These are phyloP conservation scores for Cokeromyces recurvatus DNA, from an alignment of 371 early-diverging fungal genomes.

Conservation along the genomic window DNA sequence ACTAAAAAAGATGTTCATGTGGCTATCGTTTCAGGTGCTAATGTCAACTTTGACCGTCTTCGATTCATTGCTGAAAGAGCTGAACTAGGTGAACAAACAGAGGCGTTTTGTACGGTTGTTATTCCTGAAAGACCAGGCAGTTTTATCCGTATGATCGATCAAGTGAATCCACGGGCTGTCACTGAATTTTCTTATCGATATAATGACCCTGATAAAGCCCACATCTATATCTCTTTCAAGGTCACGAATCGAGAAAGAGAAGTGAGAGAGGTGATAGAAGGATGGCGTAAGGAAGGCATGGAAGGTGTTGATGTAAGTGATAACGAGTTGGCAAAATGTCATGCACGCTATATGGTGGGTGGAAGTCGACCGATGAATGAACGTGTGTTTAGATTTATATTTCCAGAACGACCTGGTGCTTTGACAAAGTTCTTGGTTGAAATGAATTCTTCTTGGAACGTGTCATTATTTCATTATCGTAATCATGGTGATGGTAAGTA, in stretches of 20 bases:
- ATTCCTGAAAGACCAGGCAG: constrained; percentile 90
- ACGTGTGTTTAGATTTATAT: constrained; percentile 87
- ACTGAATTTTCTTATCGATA: constrained; percentile 95
- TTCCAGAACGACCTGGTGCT: constrained; percentile 95
- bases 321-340: constrained; percentile 93
- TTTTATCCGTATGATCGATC: constrained; percentile 74
- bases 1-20: constrained; percentile 56
- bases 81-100: constrained; percentile 82
- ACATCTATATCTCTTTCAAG: constrained; percentile 85
- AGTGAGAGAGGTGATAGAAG: constrained; percentile 56
- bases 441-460: constrained; percentile 76
- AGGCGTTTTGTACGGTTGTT: constrained; percentile 86
- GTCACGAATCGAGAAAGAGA: constrained; percentile 63
- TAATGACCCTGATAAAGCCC: constrained; percentile 69
- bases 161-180: constrained; percentile 77
- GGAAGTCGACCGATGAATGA: constrained; percentile 77
- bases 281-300: constrained; percentile 60
- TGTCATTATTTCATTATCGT: constrained; percentile 95
- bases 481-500: constrained; percentile 88
- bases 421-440: constrained; percentile 77
- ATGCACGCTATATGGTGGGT: constrained; percentile 90
- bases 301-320: constrained; percentile 75
- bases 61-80: constrained; percentile 95
- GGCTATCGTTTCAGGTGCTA: constrained; percentile 88
- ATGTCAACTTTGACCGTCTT: constrained; percentile 96